Conservation (phyloP, 2,329 filamentous ascomycete species). For the Aspergillus niger region DNA sequence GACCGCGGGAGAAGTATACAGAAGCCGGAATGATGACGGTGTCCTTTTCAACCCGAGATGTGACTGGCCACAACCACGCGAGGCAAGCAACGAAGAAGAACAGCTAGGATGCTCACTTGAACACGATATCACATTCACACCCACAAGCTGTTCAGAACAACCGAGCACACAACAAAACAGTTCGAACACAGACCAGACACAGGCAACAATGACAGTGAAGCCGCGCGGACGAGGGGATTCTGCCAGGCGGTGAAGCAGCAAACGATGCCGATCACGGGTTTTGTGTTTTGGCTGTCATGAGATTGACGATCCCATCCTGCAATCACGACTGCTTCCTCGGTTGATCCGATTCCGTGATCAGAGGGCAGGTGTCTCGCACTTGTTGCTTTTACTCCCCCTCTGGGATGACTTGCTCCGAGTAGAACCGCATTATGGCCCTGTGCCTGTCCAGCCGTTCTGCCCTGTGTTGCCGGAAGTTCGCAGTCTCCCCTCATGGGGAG, state of each 20-base stretch:
- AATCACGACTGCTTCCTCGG: neutral
- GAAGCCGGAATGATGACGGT: slow-evolving; percentile 16
- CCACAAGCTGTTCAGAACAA: neutral
- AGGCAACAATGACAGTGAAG: neutral
- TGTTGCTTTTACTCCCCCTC: slow-evolving; percentile 9
- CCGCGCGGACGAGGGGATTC: slow-evolving; percentile 12
- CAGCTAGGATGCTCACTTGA: neutral
- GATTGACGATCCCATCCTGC: slow-evolving; percentile 11
- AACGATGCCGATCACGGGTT: neutral
- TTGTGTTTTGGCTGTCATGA: neutral
- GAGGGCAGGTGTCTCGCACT: slow-evolving; percentile 4
- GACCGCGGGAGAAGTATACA: neutral
- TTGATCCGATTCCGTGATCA: neutral
- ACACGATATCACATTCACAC: neutral
- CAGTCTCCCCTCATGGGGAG: slow-evolving; percentile 23
- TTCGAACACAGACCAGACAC: neutral
- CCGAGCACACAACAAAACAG: neutral
- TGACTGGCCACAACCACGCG: neutral
- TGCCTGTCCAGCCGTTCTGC: slow-evolving; percentile 32
- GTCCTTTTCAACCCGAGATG: slow-evolving; percentile 16
- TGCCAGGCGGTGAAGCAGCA: slow-evolving; percentile 25
- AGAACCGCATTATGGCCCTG: slow-evolving; percentile 37
- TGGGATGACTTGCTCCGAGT: slow-evolving; percentile 31
- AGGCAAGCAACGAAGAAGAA: neutral
- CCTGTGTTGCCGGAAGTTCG: slow-evolving; percentile 27